These are phyloP conservation scores for Brettanomyces custersianus DNA, from an alignment of 805 yeast species.

Conservation along the genomic window DNA sequence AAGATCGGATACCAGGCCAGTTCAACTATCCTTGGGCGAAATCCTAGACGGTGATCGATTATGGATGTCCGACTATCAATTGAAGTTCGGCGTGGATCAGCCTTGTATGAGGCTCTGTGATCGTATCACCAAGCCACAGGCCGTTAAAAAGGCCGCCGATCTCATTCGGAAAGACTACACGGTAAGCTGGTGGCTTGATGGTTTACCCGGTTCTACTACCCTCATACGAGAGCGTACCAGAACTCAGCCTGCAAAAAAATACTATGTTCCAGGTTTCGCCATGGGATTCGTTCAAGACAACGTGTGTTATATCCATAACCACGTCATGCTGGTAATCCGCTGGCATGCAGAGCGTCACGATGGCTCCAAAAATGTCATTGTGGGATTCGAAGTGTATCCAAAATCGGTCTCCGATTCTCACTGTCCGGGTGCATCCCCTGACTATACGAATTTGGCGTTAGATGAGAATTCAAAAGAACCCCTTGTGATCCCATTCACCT, in stretches of 20 bases:
- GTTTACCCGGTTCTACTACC: conserved; percentile 82
- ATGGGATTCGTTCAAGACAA: conserved; percentile 60
- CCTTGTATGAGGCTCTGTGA: conserved; percentile 65
- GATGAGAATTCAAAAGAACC: conserved; percentile 30
- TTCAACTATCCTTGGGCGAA: conserved; percentile 66
- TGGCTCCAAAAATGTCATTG: conserved; percentile 44
- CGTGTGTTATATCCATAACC: conserved; percentile 64
- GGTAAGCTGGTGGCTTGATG: conserved; percentile 79
- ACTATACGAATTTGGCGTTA: conserved; percentile 49
- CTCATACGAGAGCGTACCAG: conserved; percentile 49
- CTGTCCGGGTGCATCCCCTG: conserved; percentile 69
- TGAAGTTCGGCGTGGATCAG: conserved; percentile 54
- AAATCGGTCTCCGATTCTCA: conserved; percentile 56
- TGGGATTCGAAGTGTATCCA: conserved; percentile 87
- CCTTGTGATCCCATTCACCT: conserved; percentile 64
- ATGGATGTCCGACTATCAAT: conserved; percentile 64
- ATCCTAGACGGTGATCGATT: conserved; percentile 74
- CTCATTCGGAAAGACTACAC: conserved; percentile 63
- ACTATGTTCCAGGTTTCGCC: conserved; percentile 83
- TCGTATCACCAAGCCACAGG: conserved; percentile 42
- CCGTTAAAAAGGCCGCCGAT: conserved; percentile 46
- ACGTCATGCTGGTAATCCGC: conserved; percentile 71
- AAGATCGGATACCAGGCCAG: conserved; percentile 39
- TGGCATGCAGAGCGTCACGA: conserved; percentile 44
- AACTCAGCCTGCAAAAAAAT: conserved; percentile 38